Evolutionary conservation across 805 yeast genomes (phyloP).

Genomic region (Millerago galiae): DNA sequence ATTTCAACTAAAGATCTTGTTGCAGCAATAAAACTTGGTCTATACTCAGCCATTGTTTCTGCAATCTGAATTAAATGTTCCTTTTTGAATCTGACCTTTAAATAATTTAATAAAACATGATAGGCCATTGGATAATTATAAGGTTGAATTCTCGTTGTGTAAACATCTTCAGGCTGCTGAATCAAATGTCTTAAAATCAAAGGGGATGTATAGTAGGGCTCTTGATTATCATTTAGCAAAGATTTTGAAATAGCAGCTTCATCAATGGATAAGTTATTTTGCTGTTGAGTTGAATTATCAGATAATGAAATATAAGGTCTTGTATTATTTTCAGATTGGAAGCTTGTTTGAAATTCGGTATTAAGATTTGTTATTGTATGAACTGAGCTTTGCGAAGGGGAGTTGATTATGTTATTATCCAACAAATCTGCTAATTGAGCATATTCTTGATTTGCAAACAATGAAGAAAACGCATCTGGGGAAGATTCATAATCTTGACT

Average conservation of each 20-base stretch:
- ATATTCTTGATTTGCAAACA: constrained; percentile 36
- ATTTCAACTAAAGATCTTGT: constrained; percentile 67
- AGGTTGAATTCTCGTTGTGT: constrained; percentile 68
- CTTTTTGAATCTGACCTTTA: constrained; percentile 65
- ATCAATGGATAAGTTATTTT: background rate
- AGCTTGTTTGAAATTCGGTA: constrained; percentile 22
- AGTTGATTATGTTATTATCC: constrained; percentile 15
- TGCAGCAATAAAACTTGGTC: constrained; percentile 74
- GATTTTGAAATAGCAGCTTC: constrained; percentile 11
- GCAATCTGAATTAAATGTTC: constrained; percentile 58
- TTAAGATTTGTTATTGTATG: constrained; percentile 11
- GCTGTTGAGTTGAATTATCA: constrained; percentile 19
- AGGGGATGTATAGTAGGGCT: constrained; percentile 48
- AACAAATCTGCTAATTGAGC: constrained; percentile 34
- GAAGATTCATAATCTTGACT: constrained; percentile 13
- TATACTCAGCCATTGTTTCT: constrained; percentile 41
- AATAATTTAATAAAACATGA: constrained; percentile 73
- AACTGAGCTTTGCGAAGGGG: constrained; percentile 21
- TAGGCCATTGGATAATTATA: constrained; percentile 94
- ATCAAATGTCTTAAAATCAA: constrained; percentile 50
- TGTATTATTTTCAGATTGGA: constrained; percentile 23
- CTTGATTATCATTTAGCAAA: constrained; percentile 7
- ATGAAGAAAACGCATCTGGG: constrained; percentile 24
- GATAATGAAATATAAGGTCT: constrained; percentile 24
- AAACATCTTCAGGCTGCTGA: constrained; percentile 73